Conservation (phyloP, 169 alveolate species). For the Eimeria necatrix region DNA sequence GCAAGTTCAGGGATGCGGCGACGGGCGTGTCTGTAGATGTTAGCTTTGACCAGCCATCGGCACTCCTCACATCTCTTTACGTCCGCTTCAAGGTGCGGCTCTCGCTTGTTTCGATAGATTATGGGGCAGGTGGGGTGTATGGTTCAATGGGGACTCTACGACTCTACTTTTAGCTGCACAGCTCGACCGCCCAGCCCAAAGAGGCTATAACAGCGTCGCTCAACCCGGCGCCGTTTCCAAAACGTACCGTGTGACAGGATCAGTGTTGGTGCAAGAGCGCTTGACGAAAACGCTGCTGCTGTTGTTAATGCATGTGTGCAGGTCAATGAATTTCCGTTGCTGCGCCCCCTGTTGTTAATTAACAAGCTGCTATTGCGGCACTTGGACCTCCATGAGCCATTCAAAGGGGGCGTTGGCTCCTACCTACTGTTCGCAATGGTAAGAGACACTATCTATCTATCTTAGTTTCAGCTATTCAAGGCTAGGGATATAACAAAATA, state of each 20-base stretch:
- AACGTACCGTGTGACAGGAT: too few species aligned
- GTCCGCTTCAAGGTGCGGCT: constrained; percentile 64
- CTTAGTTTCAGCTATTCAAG: neutral
- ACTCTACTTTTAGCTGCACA: too few species aligned
- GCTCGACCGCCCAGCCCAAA: too few species aligned
- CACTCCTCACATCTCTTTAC: constrained; percentile 82
- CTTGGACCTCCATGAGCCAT: constrained; percentile 81
- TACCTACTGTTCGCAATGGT: constrained; percentile 83
- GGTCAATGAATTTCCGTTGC: constrained; percentile 78
- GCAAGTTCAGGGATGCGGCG: constrained; percentile 83
- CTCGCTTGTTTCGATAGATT: neutral
- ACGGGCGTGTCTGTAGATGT: constrained; percentile 84
- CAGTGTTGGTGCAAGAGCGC: too few species aligned
- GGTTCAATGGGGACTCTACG: too few species aligned
- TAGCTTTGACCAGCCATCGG: constrained; percentile 83
- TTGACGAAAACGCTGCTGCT: neutral
- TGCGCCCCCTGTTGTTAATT: constrained; percentile 84
- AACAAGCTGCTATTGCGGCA: constrained; percentile 82
- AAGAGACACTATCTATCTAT: neutral
- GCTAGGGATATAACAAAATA: neutral
- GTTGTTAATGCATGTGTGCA: neutral
- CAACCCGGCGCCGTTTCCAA: too few species aligned
- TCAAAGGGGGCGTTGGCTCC: constrained; percentile 86
- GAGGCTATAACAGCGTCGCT: too few species aligned
- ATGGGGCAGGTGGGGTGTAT: neutral